phyloP scores from a whole-genome alignment of 805 yeast species.

The Kuraishia piskuri region DNA sequence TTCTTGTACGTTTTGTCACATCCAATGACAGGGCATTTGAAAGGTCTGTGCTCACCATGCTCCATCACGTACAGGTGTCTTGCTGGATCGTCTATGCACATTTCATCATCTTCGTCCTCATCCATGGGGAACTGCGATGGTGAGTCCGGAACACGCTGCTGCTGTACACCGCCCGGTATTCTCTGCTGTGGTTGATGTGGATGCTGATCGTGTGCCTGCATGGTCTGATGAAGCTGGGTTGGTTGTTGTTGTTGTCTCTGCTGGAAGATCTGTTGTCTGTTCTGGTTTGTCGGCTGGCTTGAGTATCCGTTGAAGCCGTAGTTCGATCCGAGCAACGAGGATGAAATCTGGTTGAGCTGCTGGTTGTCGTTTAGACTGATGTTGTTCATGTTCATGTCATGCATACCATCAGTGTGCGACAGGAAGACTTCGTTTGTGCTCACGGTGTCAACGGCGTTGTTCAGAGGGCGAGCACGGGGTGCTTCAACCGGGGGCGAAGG shows the following conservation, averaged over 20 bases:
- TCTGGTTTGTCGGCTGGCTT: not conserved
- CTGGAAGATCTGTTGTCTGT: constrained; percentile 7
- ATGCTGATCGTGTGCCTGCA: constrained; percentile 7
- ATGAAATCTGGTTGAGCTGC: constrained; percentile 3
- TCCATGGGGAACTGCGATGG: constrained; percentile 23
- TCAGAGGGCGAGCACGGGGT: constrained; percentile 38
- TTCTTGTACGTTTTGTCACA: constrained; percentile 97
- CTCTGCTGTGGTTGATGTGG: constrained; percentile 4
- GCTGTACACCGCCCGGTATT: not conserved
- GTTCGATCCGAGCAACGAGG: constrained; percentile 9
- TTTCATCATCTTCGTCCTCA: constrained; percentile 40
- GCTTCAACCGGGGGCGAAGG: constrained; percentile 37
- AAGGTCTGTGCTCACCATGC: constrained; percentile 87
- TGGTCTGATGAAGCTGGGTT: constrained; percentile 4
- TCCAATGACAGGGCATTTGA: constrained; percentile 95
- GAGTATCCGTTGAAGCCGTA: not conserved
- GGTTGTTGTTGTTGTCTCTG: constrained; percentile 12
- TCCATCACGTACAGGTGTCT: constrained; percentile 89
- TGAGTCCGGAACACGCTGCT: not conserved
- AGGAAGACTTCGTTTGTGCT: constrained; percentile 90
- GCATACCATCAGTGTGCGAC: constrained; percentile 28
- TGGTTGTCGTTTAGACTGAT: constrained; percentile 8
- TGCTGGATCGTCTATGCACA: constrained; percentile 94
- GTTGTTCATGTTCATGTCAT: constrained; percentile 9
- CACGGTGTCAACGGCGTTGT: constrained; percentile 66